Evolutionary conservation across 192 early-diverging fungal species (phyloP), one percentile per base, ranked within the genome.

Genomic region (Radiomyces spectabilis): DNA sequence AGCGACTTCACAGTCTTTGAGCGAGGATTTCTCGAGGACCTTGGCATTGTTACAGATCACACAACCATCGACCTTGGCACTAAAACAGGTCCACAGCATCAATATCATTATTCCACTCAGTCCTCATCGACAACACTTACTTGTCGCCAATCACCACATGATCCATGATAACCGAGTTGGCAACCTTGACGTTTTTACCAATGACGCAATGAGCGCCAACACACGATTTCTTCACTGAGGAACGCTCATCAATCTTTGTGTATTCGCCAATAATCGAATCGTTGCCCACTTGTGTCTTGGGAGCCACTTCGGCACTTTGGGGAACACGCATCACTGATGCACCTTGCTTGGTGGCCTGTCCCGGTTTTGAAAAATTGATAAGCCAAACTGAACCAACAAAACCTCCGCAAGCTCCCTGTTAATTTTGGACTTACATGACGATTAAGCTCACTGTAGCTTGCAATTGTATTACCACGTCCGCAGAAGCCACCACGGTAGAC

Each of bases 141-240:
- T 79, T 77, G 66, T 99, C 97, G 49, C 92, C 95, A 52, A 99
- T 79, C 5, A 91, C 82, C 8, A 87, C 85, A 57, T 96, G 79
- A 66, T 99, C 95, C 93, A 97, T 94, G 37, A 99, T 73, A 34
- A 99, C 82, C n/a, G 87, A 95, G 66, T 92, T 93, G 35, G 79
- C 76, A 57, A 99, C 91, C 63, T 98, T 97, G 63, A 95, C 92
- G 50, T 92, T 90, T 65, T 90, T 92, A 22, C 97, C 97, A 75
- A 99, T 92, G n/a, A 80, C 65, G 57, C 92, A 89, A 70, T 98
- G 94, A 21, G 87, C 80, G 31, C 97, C 97, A 40, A 99, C 84
- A 13, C 92, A 83, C 16, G 92, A 91, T 52, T 89, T 90, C 70
- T 98, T 97, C 40, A 99, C 82, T 4, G 85, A 85, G n/a, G 90